phyloP scores from a whole-genome alignment of 2,329 filamentous ascomycete genomes.

The Metarhizium robertsii region DNA sequence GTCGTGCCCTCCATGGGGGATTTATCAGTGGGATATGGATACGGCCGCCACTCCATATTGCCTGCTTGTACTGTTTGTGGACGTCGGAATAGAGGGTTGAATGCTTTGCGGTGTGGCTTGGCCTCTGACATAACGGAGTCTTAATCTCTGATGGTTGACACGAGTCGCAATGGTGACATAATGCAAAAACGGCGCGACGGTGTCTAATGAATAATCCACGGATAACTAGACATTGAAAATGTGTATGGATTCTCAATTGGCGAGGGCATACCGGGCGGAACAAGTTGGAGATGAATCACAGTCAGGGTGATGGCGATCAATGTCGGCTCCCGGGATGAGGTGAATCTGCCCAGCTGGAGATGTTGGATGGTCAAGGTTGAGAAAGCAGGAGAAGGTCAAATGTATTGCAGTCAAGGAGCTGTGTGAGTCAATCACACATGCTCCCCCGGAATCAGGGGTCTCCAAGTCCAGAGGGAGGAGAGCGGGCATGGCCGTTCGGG shows the following conservation, averaged over 20 bases:
- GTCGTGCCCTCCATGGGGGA: constrained; percentile 15
- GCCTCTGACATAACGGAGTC: background rate
- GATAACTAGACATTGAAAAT: background rate
- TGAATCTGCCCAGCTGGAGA: background rate
- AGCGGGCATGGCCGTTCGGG: background rate
- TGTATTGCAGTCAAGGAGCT: background rate
- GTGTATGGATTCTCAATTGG: background rate
- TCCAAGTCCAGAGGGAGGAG: background rate
- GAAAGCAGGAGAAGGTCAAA: background rate
- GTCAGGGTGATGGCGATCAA: background rate
- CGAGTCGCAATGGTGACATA: background rate
- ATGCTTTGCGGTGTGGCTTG: background rate
- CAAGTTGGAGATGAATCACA: background rate
- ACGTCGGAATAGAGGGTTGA: background rate
- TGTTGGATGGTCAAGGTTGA: background rate
- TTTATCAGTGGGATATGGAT: constrained; percentile 14
- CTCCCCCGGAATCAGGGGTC: background rate
- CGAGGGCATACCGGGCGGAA: background rate
- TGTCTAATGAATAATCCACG: background rate
- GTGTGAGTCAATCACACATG: background rate
- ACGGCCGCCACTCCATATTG: constrained; percentile 7
- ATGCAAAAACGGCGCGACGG: background rate
- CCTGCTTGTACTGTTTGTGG: background rate
- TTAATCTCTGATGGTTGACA: background rate
- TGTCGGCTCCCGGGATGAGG: background rate